Base-by-base conservation (phyloP, 495 filamentous ascomycete species). In the Penicillium macrosclerotiorum region DNA sequence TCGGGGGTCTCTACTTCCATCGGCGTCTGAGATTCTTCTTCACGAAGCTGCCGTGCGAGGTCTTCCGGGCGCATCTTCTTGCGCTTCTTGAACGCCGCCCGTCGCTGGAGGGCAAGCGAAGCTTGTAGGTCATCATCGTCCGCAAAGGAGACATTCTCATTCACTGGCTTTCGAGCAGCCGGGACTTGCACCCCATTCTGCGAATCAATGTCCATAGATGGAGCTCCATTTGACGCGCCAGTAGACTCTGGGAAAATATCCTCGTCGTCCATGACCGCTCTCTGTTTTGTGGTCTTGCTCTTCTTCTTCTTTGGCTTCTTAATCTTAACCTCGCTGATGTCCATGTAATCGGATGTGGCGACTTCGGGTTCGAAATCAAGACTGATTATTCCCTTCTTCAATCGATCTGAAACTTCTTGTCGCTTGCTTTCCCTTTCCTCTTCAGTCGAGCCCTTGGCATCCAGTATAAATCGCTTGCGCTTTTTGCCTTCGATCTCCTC, bases 251-350 rank as follows among this genome's bases (percentile, higher is more conserved):
- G 72, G 43, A 88, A 77, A n/a, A 83, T 72, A 30, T 85, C 84
- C 30, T 91, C 87, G 16, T 95, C 89, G 29, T 89, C 87, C 42
- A 93, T 86, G 8, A 64, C 65, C 4, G 75, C 72, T 37, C 79
- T 81, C 56, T 84, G 81, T 41, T 86, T 76, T 8, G 86, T 89
- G 30, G 83, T 75, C 55, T 89, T 90, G 6, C 78, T 72, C 70
- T 93, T 95, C 71, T 88, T 93, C 73, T 92, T 96, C 65, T 94
- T 96, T 2, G 89, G 85, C 66, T 96, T 96, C 67, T 85, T 88
- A 47, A 95, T 77, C 64, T 94, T 96, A 54, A 95, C 71, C 53
- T 92, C 86, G 16, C 84, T 85, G 29, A 84, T 64, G 47, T 95
- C 90, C 59, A 91, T 75, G 63, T 96, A 97, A 67, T 98, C 93